Percentiles rank a stretch among this genome's conserved stretches.
Evolutionary conservation across 306 rosid genomes (phyloP).

Genomic region (Myrica gale): DNA sequence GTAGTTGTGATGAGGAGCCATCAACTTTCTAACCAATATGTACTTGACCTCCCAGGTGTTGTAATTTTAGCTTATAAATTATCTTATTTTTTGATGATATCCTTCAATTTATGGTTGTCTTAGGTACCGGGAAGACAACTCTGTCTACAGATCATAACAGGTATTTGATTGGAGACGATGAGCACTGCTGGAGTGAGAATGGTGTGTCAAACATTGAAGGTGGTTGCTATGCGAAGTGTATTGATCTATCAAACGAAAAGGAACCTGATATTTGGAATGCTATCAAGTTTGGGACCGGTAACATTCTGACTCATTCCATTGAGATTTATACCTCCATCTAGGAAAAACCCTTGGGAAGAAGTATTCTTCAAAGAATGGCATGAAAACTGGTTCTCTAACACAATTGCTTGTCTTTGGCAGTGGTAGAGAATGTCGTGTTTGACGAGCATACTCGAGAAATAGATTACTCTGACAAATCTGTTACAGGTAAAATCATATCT

Average conservation of each 20-base stretch:
- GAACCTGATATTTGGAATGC: constrained; percentile 95
- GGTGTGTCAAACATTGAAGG: constrained; percentile 94
- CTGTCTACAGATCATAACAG: constrained; percentile 78
- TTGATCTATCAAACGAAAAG: constrained; percentile 72
- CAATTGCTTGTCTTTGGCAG: constrained; percentile 40
- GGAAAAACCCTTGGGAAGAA: too few species aligned
- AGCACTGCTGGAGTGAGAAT: constrained; percentile 77
- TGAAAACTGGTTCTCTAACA: neutral
- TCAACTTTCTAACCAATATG: neutral
- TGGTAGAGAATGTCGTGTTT: constrained; percentile 83
- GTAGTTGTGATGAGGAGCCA: constrained; percentile 4
- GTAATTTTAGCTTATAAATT: too few species aligned
- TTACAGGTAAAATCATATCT: constrained; percentile 52
- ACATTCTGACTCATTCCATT: neutral
- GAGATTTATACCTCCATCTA: too few species aligned
- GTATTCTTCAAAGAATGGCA: neutral
- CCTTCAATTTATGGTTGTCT: constrained; percentile 17
- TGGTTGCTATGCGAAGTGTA: constrained; percentile 96
- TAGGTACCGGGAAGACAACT: constrained; percentile 90
- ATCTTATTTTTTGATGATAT: neutral
- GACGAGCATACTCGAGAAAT: constrained; percentile 79
- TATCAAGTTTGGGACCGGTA: constrained; percentile 87
- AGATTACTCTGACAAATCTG: constrained; percentile 78
- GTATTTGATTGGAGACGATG: constrained; percentile 83
- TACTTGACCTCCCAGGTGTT: too few species aligned